These are phyloP conservation scores for Plasmodium ovale DNA, from an alignment of 169 alveolate species.

Conservation along the genomic window DNA sequence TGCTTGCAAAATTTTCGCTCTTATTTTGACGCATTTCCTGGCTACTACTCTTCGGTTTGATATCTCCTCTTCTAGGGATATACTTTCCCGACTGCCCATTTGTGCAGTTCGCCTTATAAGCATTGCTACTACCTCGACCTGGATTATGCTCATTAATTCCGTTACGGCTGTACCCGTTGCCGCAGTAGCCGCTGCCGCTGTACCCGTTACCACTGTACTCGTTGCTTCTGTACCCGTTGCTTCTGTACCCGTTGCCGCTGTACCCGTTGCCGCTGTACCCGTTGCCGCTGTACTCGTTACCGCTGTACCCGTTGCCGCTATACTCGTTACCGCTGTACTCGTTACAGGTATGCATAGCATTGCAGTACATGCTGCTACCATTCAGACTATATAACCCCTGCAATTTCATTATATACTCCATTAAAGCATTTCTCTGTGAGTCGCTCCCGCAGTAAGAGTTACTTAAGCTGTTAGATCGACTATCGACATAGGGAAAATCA, in stretches of 20 bases:
- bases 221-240: no score
- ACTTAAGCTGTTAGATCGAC: neutral
- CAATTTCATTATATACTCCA: constrained; percentile 20
- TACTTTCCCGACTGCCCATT: neutral
- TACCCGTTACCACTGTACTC: no score
- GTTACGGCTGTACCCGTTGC: no score
- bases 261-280: no score
- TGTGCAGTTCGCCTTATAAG: neutral
- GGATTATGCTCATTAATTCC: no score
- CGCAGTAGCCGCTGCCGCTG: no score
- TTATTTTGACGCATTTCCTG: constrained; percentile 12
- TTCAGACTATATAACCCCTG: constrained; percentile 34
- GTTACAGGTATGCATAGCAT: neutral
- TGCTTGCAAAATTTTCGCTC: no score
- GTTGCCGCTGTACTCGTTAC: no score
- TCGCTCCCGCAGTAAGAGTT: constrained; percentile 9
- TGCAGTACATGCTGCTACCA: neutral
- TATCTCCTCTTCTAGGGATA: neutral
- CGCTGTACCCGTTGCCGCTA: no score
- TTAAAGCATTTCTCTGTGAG: constrained; percentile 7
- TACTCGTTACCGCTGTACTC: neutral
- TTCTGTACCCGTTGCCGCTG: no score
- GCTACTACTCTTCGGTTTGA: neutral
- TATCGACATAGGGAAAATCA: constrained; percentile 19
- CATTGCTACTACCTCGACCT: neutral